Evolutionary conservation across 108 stramenopile species (phyloP).

Genomic region (Parietichytrium sp.): DNA sequence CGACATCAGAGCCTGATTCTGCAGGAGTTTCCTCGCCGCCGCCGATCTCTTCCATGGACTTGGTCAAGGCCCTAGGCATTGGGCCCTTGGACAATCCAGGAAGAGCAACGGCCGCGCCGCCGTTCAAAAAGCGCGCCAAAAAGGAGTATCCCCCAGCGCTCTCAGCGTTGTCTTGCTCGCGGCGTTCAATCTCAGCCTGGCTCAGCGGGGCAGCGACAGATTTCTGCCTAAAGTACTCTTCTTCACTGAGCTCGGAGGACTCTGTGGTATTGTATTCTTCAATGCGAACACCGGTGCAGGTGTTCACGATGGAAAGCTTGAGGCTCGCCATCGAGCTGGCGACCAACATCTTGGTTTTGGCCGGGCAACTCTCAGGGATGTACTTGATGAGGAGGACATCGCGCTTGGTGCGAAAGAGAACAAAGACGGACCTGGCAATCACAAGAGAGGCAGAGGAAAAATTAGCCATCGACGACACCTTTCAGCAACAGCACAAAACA

Average conservation of each 20-base stretch:
- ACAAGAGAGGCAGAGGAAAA: too few relatives aligned
- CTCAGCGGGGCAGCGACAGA: conserved; percentile 14
- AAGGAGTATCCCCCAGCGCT: neutral
- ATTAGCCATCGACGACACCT: too few relatives aligned
- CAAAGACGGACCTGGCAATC: too few relatives aligned
- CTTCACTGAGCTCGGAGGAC: neutral
- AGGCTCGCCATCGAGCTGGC: conserved; percentile 4
- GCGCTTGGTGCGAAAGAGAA: neutral
- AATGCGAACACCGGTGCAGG: neutral
- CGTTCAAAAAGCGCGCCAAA: neutral
- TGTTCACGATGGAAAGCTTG: neutral
- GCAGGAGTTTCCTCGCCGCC: neutral
- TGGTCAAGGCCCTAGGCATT: neutral
- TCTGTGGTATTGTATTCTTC: neutral
- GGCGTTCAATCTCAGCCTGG: conserved; percentile 21
- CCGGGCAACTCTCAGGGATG: neutral
- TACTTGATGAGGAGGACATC: conserved; percentile 25
- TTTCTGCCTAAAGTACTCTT: conserved; percentile 30
- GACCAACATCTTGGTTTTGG: neutral
- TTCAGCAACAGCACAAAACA: too few relatives aligned
- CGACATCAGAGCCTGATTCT: too few relatives aligned
- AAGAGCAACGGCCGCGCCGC: neutral
- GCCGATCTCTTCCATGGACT: conserved; percentile 9
- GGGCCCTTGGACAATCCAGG: neutral
- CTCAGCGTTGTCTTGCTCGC: conserved; percentile 7